A percentile compares a stretch with the other conserved stretches of the same genome.
Conservation (phyloP, 1,284 basidiomycete species). For the Ceratobasidium sp. region DNA sequence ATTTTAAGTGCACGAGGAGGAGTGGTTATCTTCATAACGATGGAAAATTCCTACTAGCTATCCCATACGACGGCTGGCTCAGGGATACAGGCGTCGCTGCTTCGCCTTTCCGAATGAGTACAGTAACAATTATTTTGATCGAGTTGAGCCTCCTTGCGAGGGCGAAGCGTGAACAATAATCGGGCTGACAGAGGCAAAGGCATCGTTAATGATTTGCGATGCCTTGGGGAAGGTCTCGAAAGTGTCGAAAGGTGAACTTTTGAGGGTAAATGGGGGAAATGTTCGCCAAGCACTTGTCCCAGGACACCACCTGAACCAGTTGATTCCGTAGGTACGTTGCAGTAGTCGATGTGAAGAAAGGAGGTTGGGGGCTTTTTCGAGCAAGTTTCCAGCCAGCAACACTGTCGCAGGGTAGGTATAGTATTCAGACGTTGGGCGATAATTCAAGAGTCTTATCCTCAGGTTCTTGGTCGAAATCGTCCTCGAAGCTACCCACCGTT, state of each 20-base stretch:
- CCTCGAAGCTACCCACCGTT: neutral
- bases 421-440: no score
- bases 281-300: no score
- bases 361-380: conserved; percentile 9
- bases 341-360: neutral
- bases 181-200: neutral
- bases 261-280: neutral
- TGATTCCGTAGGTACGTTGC: neutral
- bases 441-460: neutral
- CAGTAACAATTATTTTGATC: neutral
- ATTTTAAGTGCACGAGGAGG: no score
- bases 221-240: neutral
- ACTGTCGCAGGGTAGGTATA: conserved; percentile 1
- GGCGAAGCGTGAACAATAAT: neutral
- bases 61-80: neutral
- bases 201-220: conserved; percentile 1
- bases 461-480: neutral
- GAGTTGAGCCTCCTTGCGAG: neutral
- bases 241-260: neutral
- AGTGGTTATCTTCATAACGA: no score
- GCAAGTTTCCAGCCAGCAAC: conserved; percentile 9
- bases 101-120: neutral
- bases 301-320: neutral
- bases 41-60: neutral
- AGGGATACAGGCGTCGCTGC: neutral